phyloP scores from a whole-genome alignment of 345 rosid species.

The Linum lewisii region DNA sequence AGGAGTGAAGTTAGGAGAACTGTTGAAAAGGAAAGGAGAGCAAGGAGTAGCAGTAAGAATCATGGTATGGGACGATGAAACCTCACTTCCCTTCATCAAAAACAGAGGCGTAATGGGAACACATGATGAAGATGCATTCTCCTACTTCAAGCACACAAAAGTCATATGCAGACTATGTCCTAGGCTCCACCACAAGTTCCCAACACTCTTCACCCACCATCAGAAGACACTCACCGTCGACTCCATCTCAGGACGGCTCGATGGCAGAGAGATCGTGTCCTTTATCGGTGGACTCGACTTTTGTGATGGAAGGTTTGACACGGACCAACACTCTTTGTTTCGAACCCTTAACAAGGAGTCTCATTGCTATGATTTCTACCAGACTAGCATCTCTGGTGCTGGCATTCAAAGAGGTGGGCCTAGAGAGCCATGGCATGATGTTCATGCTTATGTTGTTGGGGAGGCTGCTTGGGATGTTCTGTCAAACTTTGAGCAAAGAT shows the following conservation, averaged over 20 bases:
- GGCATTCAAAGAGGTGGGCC: slow-evolving; percentile 76
- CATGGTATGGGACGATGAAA: slow-evolving; percentile 82
- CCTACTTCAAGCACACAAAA: slow-evolving; percentile 54
- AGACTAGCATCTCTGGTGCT: slow-evolving; percentile 59
- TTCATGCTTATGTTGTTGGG: slow-evolving; percentile 56
- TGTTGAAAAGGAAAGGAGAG: slow-evolving; percentile 56
- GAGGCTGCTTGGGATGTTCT: slow-evolving; percentile 68
- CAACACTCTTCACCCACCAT: slow-evolving; percentile 77
- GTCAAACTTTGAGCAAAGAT: slow-evolving; percentile 73
- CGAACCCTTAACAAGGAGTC: slow-evolving; percentile 37
- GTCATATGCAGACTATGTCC: slow-evolving; percentile 65
- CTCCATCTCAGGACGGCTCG: slow-evolving; percentile 15
- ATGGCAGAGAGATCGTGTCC: slow-evolving; percentile 61
- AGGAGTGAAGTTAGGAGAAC: slow-evolving; percentile 64
- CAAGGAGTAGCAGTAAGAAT: slow-evolving; percentile 88
- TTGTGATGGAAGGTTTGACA: slow-evolving; percentile 72
- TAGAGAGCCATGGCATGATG: slow-evolving; percentile 90
- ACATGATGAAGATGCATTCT: slow-evolving; percentile 52
- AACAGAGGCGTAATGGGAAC: slow-evolving; percentile 77
- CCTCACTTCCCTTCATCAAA: slow-evolving; percentile 63
- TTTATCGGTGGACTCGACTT: slow-evolving; percentile 83
- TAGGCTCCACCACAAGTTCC: slow-evolving; percentile 56
- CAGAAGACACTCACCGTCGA: slow-evolving; percentile 74
- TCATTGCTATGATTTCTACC: slow-evolving; percentile 52
- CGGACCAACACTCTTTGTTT: slow-evolving; percentile 75